These are phyloP conservation scores for Leptographium lundbergii DNA, from an alignment of 2,329 filamentous ascomycete species.

Conservation along the genomic window DNA sequence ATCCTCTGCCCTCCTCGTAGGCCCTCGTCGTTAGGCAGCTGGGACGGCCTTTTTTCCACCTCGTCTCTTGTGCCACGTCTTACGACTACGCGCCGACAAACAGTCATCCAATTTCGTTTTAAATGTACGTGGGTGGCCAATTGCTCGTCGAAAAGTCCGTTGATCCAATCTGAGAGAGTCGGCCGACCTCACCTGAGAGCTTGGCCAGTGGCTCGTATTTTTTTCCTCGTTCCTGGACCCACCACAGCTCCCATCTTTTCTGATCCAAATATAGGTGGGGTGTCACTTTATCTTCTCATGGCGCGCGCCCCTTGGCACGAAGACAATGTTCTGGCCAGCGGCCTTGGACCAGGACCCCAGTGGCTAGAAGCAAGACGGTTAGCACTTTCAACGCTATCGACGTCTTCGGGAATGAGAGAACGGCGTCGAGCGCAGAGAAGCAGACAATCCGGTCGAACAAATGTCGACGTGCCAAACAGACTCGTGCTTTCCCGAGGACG, in stretches of 20 bases:
- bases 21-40: background rate
- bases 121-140: background rate
- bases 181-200: background rate
- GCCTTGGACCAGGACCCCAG: background rate
- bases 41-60: background rate
- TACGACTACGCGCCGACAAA: background rate
- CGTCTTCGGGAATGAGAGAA: background rate
- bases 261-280: background rate
- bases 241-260: background rate
- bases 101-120: background rate
- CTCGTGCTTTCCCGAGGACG: background rate
- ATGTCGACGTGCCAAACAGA: background rate
- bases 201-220: background rate
- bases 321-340: background rate
- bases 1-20: no score
- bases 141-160: background rate
- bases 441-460: background rate
- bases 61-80: background rate
- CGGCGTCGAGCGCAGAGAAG: background rate
- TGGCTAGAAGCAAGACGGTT: background rate
- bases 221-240: background rate
- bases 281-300: background rate
- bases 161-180: background rate
- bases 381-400: background rate
- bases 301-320: background rate